Base-by-base conservation (phyloP, 2,329 filamentous ascomycete species). In the Ceratocystis cubensis region DNA sequence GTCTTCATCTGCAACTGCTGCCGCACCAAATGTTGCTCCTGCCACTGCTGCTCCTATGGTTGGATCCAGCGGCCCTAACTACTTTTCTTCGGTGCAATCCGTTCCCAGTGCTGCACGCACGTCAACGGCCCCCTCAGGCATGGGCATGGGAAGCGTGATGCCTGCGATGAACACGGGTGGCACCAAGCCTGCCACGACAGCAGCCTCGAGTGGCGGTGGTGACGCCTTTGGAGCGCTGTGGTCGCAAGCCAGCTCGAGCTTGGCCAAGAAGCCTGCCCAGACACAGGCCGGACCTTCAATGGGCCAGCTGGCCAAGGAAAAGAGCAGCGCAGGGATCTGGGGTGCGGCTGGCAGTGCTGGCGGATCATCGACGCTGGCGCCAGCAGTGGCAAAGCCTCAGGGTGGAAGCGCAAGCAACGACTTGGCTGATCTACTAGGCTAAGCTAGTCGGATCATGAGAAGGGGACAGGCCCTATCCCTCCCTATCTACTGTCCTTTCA, bases 301-400 rank as follows among this genome's bases (percentile, higher is more conserved):
- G 77, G 92, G 91, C 37, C 92, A 96, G 75, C 84, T 99, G 76
- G 93, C 92, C n/a, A 96, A 96, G 80, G 91, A 96, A 77, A 96
- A 97, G 82, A 94, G 91, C 67, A 91, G 87, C 71, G 91, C 92
- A 17, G 91, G 92, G 6, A 90, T 99, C 70, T 99, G 95, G 91
- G 94, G 93, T 20, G 83, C 89, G 0, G 81, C 88, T 17, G 80
- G 85, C 61, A 70, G 64, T 13, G 48, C 48, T 53, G 71, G 71
- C 62, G 69, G 72, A 13, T 15, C 37, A 41, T 41, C 37, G 37
- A 41, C 48, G 20, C 5, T 50, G 13, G 25, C 62, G 1, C 17
- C 59, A 59, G 48, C 46, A 56, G 73, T 28, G 71, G 72, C 62
- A 71, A 73, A 56, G 71, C 71, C 56, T 62, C 68, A 65, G 66